A percentile compares a stretch with the other conserved stretches of the same genome.
Conservation (phyloP, 2,329 filamentous ascomycete genomes). For the Aureobasidium sp. region DNA sequence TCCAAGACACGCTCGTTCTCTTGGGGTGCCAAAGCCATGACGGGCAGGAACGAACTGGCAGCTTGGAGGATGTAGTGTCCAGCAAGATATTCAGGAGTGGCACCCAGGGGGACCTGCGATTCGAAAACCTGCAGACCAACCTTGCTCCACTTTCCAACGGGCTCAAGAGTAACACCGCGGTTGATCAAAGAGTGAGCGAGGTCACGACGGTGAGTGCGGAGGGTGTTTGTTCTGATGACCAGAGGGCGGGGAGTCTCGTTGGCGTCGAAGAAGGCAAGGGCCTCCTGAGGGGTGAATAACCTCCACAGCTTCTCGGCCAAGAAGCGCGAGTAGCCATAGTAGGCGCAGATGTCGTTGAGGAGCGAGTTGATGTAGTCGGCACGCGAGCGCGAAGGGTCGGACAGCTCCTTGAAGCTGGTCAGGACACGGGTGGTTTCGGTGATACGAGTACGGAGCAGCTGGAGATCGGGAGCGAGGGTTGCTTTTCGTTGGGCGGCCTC, state of each 20-base stretch:
- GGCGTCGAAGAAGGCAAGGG: slow-evolving; percentile 96
- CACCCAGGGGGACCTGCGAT: slow-evolving; percentile 75
- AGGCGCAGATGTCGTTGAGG: slow-evolving; percentile 84
- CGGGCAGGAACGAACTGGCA: slow-evolving; percentile 90
- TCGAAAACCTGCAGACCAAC: slow-evolving; percentile 96
- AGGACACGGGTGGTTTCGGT: slow-evolving; percentile 89
- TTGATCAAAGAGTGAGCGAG: slow-evolving; percentile 92
- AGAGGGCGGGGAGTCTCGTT: slow-evolving; percentile 92
- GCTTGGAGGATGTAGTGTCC: slow-evolving; percentile 98
- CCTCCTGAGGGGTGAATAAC: slow-evolving; percentile 86
- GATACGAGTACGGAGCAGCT: slow-evolving; percentile 79
- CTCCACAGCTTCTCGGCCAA: slow-evolving; percentile 93
- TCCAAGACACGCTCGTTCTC: slow-evolving; percentile 87
- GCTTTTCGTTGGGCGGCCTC: slow-evolving; percentile 47
- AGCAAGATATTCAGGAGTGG: slow-evolving; percentile 92
- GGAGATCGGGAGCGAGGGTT: slow-evolving; percentile 77
- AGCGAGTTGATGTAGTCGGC: slow-evolving; percentile 83
- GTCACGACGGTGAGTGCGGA: slow-evolving; percentile 67
- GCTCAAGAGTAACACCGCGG: slow-evolving; percentile 89
- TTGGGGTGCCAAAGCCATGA: slow-evolving; percentile 93
- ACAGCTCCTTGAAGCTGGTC: slow-evolving; percentile 75
- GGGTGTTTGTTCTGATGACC: slow-evolving; percentile 93
- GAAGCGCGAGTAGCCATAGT: slow-evolving; percentile 93
- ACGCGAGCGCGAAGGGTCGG: slow-evolving; percentile 71
- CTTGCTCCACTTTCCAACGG: slow-evolving; percentile 97